A percentile compares a stretch with the other conserved stretches of the same genome.
These are phyloP conservation scores for Clitopilus passeckerianus DNA, from an alignment of 768 basidiomycete species.

Conservation along the genomic window DNA sequence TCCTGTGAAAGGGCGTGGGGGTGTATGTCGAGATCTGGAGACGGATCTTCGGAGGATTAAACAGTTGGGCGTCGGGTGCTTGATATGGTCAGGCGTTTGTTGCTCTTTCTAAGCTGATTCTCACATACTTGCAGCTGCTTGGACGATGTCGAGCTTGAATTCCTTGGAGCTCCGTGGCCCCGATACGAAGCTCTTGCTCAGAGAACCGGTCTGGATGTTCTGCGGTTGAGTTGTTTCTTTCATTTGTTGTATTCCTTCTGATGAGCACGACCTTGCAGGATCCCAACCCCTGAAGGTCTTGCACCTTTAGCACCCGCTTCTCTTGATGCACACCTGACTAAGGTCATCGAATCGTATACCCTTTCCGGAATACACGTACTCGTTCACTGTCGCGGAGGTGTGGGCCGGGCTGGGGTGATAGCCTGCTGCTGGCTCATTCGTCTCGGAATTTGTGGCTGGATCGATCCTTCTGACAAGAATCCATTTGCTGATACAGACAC, in stretches of 20 bases:
- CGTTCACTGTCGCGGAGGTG: constrained; percentile 91
- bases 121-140: constrained; percentile 52
- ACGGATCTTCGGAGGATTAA: constrained; percentile 75
- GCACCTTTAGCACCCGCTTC: constrained; percentile 53
- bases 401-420: constrained; percentile 88
- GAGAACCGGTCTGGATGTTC: constrained; percentile 67
- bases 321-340: constrained; percentile 63
- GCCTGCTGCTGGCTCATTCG: constrained; percentile 92
- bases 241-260: neutral
- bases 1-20: constrained; percentile 71
- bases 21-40: constrained; percentile 79
- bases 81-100: constrained; percentile 62
- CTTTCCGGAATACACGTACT: constrained; percentile 67
- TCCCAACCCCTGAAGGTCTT: constrained; percentile 90
- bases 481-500: neutral
- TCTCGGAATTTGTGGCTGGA: constrained; percentile 83
- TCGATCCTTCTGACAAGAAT: constrained; percentile 17
- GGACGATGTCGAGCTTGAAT: constrained; percentile 78
- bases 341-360: constrained; percentile 68
- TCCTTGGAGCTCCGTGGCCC: constrained; percentile 83
- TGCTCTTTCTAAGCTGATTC: neutral
- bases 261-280: constrained; percentile 31
- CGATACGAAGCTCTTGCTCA: constrained; percentile 66
- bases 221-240: constrained; percentile 46
- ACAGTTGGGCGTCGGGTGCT: constrained; percentile 67